Evolutionary conservation across 805 yeast genomes (phyloP).

Genomic region (Metschnikowia kofuensis): DNA sequence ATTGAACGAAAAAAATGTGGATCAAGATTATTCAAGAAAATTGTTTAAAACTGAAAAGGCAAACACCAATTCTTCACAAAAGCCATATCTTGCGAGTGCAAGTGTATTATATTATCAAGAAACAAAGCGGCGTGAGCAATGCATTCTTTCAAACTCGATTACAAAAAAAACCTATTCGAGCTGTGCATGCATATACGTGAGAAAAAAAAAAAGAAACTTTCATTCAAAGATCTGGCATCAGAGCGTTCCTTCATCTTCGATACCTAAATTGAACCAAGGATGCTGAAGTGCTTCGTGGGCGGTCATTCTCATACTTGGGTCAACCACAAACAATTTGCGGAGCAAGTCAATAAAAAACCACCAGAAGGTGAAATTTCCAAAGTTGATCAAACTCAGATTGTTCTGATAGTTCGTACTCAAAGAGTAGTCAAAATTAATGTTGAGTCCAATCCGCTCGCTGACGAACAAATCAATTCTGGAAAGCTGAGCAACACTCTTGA

Average conservation of each 20-base stretch:
- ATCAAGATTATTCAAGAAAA: no score
- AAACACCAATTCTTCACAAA: no score
- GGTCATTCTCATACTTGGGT: conserved; percentile 37
- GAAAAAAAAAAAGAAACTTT: no score
- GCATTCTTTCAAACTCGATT: no score
- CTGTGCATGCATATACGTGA: neutral
- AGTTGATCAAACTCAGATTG: conserved; percentile 42
- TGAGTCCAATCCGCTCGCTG: conserved; percentile 38
- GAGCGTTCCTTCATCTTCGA: conserved; percentile 44
- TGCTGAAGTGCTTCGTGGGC: conserved; percentile 44
- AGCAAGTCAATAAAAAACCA: conserved; percentile 57
- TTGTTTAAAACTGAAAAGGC: no score
- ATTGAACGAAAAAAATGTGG: neutral
- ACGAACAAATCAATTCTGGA: conserved; percentile 44
- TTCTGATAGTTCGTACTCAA: conserved; percentile 37
- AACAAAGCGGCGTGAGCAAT: no score
- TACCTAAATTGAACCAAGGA: conserved; percentile 49
- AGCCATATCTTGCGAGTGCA: no score
- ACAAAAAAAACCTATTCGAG: no score
- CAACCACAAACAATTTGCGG: conserved; percentile 35
- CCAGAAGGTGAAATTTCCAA: conserved; percentile 78
- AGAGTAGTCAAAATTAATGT: conserved; percentile 38
- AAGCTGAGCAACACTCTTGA: conserved; percentile 38
- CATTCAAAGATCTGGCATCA: neutral
- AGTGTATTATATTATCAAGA: no score